phyloP scores from a whole-genome alignment of 2,329 filamentous ascomycete genomes.

The Fusarium camptoceras region DNA sequence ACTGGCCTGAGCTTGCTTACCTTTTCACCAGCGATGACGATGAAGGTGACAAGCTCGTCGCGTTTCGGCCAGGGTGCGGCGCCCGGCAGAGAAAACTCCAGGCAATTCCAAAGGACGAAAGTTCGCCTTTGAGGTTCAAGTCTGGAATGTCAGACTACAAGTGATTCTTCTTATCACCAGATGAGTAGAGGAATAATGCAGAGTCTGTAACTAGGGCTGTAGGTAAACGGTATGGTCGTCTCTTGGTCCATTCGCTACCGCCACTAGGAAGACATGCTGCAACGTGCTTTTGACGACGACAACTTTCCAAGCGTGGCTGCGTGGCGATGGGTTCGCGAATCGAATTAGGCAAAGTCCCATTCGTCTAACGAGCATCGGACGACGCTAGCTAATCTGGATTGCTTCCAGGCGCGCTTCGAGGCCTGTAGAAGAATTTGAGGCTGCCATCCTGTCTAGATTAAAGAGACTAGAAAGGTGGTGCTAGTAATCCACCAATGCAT shows the following conservation, averaged over 20 bases:
- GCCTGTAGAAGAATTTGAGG: constrained; percentile 14
- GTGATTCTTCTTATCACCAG: not conserved
- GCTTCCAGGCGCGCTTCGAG: constrained; percentile 19
- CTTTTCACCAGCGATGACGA: constrained; percentile 27
- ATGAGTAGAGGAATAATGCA: not conserved
- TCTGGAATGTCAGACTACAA: not conserved
- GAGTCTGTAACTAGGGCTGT: constrained; percentile 8
- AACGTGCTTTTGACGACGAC: constrained; percentile 15
- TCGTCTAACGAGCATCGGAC: constrained; percentile 8
- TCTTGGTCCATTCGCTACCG: constrained; percentile 11
- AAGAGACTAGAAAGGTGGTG: constrained; percentile 11
- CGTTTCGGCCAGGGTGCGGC: not conserved
- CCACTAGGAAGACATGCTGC: constrained; percentile 15
- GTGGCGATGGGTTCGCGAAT: constrained; percentile 24
- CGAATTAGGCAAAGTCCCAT: constrained; percentile 8
- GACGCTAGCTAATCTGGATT: constrained; percentile 38
- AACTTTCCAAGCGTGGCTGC: constrained; percentile 26
- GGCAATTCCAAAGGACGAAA: not conserved
- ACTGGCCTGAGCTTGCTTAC: constrained; percentile 24
- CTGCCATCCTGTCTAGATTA: constrained; percentile 9
- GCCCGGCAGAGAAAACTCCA: not conserved
- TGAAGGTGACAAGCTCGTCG: constrained; percentile 5
- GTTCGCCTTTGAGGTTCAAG: not conserved
- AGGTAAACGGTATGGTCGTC: constrained; percentile 23
- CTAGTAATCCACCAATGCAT: constrained; percentile 26